Evolutionary conservation across 2,329 filamentous ascomycete genomes (phyloP), one percentile per base, ranked within the genome.

Genomic region (Cladosporium sp.): DNA sequence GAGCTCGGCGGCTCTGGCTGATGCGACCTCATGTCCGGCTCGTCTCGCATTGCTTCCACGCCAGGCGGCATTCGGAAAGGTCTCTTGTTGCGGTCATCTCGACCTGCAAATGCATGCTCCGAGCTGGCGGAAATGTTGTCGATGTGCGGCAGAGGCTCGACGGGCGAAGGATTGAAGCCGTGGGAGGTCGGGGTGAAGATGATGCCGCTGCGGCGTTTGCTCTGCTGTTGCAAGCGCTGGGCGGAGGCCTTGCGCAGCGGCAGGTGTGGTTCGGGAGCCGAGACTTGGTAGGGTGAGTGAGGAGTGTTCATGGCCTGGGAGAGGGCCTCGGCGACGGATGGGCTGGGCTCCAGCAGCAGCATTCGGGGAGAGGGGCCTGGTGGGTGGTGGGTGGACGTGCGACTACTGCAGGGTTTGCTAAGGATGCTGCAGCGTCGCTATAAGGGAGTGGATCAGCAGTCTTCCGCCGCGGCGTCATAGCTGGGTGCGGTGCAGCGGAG

Each of bases 231-330:
- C 56, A 77, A 70, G 28, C 74, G 70, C 12, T 73, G 71, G 17
- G 76, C 71, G 1, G 75, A 74, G 32, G 73, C 70, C 60, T 74
- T 73, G 22, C 76, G 71, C 12, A 73, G 66, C 22, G 71, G 67
- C 20, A 75, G 70, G 57, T 78, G 74, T 36, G 76, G 75, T 50
- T 74, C 73, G 25, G 75, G 73, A 34, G 44, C 22, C 12, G 42
- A 49, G 42, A 49, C 53, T 17, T 40, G 17, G 44, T 25, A 42
- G 36, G 44, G 44, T 19, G 44, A 40, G 44, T 50, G 35, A 12
- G 47, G 24, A 20, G 62, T 61, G 60, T 61, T 56, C 65, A 67
- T 66, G 58, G 67, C 65, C 60, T 68, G 63, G 35, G 44, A 36
- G 45, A 68, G 61, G 55, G 64, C 59, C 57, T 64, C 65, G 58